Percentiles rank a stretch among this genome's conserved stretches.
Evolutionary conservation across 1,284 basidiomycete genomes (phyloP).

Genomic region (Melanopsichium pennsylvanicum): DNA sequence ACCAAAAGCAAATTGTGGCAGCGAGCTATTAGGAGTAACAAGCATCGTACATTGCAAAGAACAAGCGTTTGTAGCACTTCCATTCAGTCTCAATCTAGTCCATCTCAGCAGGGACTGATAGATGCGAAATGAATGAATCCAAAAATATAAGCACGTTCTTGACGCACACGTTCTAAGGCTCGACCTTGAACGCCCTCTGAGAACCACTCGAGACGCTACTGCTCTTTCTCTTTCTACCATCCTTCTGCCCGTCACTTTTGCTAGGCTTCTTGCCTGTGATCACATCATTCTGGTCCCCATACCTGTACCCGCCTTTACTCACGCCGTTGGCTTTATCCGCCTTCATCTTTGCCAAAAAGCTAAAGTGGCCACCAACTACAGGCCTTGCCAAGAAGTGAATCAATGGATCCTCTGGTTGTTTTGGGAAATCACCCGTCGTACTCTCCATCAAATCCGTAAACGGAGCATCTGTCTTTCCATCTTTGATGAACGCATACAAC

Average conservation of each 20-base stretch:
- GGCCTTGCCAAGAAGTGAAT: constrained; percentile 65
- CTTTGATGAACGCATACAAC: constrained; percentile 58
- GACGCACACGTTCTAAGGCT: no score
- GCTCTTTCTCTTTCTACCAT: constrained; percentile 18
- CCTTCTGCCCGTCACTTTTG: constrained; percentile 6
- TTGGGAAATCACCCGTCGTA: constrained; percentile 53
- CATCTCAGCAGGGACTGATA: no score
- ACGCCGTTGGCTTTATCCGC: constrained; percentile 63
- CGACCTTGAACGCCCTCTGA: no score
- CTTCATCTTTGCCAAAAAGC: constrained; percentile 62
- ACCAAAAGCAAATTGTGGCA: no score
- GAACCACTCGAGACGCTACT: constrained; percentile 27
- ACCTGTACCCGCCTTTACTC: constrained; percentile 20
- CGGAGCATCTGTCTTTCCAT: constrained; percentile 62
- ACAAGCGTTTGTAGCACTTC: no score
- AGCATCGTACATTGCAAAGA: no score
- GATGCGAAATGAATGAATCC: no score
- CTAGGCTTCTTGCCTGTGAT: constrained; percentile 20
- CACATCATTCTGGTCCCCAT: constrained; percentile 38
- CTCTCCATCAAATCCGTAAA: constrained; percentile 63
- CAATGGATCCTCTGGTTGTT: constrained; percentile 50
- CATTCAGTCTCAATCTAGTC: no score
- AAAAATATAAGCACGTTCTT: no score
- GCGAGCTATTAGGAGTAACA: no score
- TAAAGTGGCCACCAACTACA: constrained; percentile 65